These are phyloP conservation scores for Termitomyces sp. DNA, from an alignment of 768 basidiomycete genomes.

Conservation along the genomic window DNA sequence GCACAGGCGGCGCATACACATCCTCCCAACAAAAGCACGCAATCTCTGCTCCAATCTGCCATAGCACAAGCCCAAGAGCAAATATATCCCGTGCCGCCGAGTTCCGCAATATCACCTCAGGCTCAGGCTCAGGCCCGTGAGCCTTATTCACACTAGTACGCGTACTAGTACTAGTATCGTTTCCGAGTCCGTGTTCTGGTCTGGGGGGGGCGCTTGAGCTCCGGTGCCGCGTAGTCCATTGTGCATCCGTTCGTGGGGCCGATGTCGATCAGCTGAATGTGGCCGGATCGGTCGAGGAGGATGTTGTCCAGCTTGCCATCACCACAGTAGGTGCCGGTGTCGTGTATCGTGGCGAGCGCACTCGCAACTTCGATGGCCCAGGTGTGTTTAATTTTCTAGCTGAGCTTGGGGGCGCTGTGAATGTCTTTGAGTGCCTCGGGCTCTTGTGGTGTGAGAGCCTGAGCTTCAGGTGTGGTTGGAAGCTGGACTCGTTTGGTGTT, in stretches of 20 bases:
- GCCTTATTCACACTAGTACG: no score
- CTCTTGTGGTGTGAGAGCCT: no score
- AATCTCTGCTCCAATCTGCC: neutral
- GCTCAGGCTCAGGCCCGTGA: no score
- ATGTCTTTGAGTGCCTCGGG: no score
- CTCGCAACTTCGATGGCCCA: neutral
- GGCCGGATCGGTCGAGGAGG: neutral
- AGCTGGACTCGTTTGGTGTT: no score
- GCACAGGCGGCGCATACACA: neutral
- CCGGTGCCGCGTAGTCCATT: neutral
- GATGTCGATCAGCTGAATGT: neutral
- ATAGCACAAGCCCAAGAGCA: neutral
- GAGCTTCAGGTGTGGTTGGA: no score
- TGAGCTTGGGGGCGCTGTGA: neutral
- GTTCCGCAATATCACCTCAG: no score
- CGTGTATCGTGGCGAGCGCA: neutral
- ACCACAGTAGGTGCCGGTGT: neutral
- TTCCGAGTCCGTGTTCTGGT: no score
- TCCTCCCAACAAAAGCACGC: neutral
- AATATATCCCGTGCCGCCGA: neutral
- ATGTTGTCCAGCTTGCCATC: neutral
- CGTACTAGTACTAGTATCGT: no score
- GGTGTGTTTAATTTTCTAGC: neutral
- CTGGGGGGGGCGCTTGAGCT: neutral
- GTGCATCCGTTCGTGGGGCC: neutral